Percentiles rank a stretch among this genome's conserved stretches.
phyloP scores from a whole-genome alignment of 371 early-diverging fungal species.

The Sporodiniella umbellata region DNA sequence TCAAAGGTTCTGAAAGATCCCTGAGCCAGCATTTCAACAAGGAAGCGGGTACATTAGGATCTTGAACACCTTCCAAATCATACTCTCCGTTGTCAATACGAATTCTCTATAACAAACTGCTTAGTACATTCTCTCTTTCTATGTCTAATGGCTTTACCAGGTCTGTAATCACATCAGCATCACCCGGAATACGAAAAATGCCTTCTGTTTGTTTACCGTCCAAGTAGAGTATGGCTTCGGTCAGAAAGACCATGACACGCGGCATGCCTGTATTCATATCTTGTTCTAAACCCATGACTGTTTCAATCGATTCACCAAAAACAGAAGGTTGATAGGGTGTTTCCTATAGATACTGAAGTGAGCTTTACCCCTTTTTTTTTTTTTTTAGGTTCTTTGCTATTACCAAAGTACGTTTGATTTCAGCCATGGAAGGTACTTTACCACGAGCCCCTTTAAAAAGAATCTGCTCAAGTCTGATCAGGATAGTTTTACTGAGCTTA shows the following conservation, averaged over 20 bases:
- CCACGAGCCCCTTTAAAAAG: constrained; percentile 83
- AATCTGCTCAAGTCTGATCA: constrained; percentile 62
- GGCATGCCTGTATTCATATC: constrained; percentile 53
- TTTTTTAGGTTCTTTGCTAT: too few species aligned
- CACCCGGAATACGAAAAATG: constrained; percentile 95
- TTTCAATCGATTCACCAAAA: constrained; percentile 87
- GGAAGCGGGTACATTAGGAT: constrained; percentile 91
- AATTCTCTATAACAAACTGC: constrained; percentile 41
- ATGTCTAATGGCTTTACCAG: constrained; percentile 46
- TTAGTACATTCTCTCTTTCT: neutral
- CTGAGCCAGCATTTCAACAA: constrained; percentile 93
- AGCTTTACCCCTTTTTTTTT: too few species aligned
- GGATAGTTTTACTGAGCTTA: constrained; percentile 58
- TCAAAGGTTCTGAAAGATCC: constrained; percentile 88
- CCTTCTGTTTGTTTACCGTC: constrained; percentile 87
- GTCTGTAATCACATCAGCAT: constrained; percentile 85
- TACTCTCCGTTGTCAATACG: constrained; percentile 84
- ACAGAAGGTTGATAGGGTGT: constrained; percentile 88
- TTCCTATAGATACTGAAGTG: constrained; percentile 28
- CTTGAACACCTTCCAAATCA: constrained; percentile 64
- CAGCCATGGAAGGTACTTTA: constrained; percentile 68
- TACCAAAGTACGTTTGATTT: constrained; percentile 76
- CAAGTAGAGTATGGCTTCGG: constrained; percentile 69
- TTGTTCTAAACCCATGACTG: constrained; percentile 69
- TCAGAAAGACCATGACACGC: constrained; percentile 77